Conservation (phyloP, 768 basidiomycete genomes). For the Rhodotorula graminis region DNA sequence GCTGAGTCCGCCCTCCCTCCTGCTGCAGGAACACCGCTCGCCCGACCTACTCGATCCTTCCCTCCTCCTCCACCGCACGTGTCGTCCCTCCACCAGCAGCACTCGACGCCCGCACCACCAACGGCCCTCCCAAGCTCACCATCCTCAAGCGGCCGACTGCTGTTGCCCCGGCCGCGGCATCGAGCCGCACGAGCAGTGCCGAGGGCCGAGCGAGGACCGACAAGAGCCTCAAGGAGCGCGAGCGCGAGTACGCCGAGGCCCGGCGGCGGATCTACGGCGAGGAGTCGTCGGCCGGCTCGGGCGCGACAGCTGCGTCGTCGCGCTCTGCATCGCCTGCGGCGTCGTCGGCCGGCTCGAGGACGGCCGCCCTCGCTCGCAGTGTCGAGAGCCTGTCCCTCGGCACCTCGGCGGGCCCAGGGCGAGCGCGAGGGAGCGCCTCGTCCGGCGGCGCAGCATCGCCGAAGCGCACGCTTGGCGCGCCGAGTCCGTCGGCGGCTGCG, state of each 20-base stretch:
- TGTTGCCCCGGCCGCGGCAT: not conserved
- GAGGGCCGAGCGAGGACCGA: not conserved
- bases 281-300: not conserved
- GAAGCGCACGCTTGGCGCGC: not conserved
- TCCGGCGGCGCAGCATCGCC: not conserved
- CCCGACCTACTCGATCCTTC: conserved; percentile 15
- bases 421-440: too few relatives aligned
- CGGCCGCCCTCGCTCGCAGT: too few relatives aligned
- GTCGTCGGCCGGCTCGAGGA: too few relatives aligned
- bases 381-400: too few relatives aligned
- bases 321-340: not conserved
- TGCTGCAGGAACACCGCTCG: not conserved
- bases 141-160: conserved; percentile 22
- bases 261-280: conserved; percentile 29
- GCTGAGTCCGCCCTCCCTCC: not conserved
- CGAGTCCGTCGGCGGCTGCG: too few relatives aligned
- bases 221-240: conserved; percentile 18
- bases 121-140: conserved; percentile 20
- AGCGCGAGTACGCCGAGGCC: conserved; percentile 24
- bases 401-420: too few relatives aligned
- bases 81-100: conserved; percentile 11
- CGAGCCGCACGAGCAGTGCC: not conserved
- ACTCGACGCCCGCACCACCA: conserved; percentile 11
- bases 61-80: not conserved
- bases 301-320: not conserved